Evolutionary conservation across 2,329 filamentous ascomycete species (phyloP), one percentile per base, ranked within the genome.

Genomic region (Eurotiales sp.): DNA sequence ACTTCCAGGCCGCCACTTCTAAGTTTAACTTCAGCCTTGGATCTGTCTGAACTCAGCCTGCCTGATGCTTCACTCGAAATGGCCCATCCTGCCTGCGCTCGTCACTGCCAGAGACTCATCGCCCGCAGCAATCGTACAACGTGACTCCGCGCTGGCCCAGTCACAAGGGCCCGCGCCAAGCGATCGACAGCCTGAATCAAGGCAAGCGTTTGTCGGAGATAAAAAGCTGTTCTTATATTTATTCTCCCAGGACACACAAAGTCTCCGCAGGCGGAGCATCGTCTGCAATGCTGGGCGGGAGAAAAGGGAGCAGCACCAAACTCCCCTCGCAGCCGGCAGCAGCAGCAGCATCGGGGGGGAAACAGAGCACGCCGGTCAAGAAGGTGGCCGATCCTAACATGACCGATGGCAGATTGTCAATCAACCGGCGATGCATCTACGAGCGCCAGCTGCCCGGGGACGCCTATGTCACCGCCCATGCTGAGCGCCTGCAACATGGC

Each of bases 401-500:
- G 51, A 57, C 67, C 4, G 64, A 72, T 50, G 64, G 67, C 23
- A 66, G 67, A 19, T 58, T 71, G 25, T 59, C 65, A 34, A 55
- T 69, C 45, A 67, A 75, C 57, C 59, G 67, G 47, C 64, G 69
- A 60, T 75, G 75, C 51, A 70, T 78, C 36, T 78, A 78, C 49
- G 76, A 79, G 58, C 71, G 75, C 17, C 67, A 62, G 19, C 67
- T 78, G 12, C 74, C 74, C 0, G 74, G 76, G 3, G 66, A 74
- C 32, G 72, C 74, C 7, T 78, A 73, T 56, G 70, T 78, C 46
- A 77, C 75, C 0, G 75, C 74, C 0, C 73, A 78, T 53, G 72
- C 77, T 8, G 73, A 76, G 51, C 73, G 76, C 2, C 65, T 79
- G 7, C 76, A 79, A 54, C 72, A 76, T 55, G 76, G 76, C 4